Base-by-base conservation (phyloP, 2,329 filamentous ascomycete genomes). In the Pseudogymnoascus sp. region DNA sequence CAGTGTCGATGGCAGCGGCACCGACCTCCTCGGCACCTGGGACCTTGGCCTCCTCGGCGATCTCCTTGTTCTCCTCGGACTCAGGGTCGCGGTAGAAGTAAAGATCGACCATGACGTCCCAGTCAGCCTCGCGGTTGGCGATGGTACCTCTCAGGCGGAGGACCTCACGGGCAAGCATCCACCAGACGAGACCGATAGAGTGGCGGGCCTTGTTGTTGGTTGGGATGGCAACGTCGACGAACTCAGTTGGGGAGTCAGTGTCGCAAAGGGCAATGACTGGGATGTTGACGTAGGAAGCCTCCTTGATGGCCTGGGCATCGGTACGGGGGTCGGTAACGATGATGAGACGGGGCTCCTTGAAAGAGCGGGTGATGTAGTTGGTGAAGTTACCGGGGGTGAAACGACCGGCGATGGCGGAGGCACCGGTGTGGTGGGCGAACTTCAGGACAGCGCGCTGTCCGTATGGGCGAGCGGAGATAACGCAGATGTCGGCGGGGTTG, bases 181-280 rank as follows among this genome's bases (percentile, higher is more conserved):
- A 99, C 94, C 94, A 99, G 83, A 99, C 80, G 74, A 94, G 86
- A 84, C 94, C 94, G 74, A 99, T 99, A 78, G 95, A 88, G 83
- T 97, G 92, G 78, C 94, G 93, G 85, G 92, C 93, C 90, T 99
- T 99, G 91, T 99, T 99, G 91, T 99, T 99, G 84, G 94, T 97
- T 76, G 94, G 94, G 82, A 99, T 99, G 80, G 94, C 94, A 80
- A 97, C 91, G 77, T 99, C 94, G 78, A 99, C 94, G 84, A 93
- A 99, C 83, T 99, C 93, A 80, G 94, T 97, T 75, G 94, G 94
- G 66, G 94, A 97, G 85, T 99, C 94, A 77, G 93, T 97, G 82
- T 99, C 94, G 84, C 90, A 94, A 73, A 99, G 92, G 75, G 92
- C 94, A 76, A 99, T 97, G 81, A 99, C 94, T 78, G 94, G 94